A percentile compares a stretch with the other conserved stretches of the same genome.
These are phyloP conservation scores for Tulasnella calospora DNA, from an alignment of 768 basidiomycete genomes.

Conservation along the genomic window DNA sequence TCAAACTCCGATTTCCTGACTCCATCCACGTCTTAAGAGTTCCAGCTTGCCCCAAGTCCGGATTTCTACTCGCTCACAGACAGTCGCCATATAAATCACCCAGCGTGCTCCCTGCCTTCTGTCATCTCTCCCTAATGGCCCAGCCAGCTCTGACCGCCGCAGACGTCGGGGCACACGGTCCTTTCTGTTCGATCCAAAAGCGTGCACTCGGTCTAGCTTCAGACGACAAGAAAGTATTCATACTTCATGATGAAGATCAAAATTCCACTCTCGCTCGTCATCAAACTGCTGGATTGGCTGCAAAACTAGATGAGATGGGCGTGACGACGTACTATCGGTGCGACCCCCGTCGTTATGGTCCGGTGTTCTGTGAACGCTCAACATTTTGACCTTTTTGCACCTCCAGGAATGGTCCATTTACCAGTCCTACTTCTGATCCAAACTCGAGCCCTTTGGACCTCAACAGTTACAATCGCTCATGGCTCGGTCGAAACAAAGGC, in stretches of 20 bases:
- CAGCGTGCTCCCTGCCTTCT: neutral
- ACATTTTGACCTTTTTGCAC: neutral
- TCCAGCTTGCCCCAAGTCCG: too few relatives aligned
- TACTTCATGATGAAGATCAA: conserved; percentile 27
- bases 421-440: neutral
- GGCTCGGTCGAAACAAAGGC: conserved; percentile 13
- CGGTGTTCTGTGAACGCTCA: neutral
- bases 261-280: conserved; percentile 25
- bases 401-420: conserved; percentile 16
- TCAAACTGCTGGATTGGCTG: conserved; percentile 6
- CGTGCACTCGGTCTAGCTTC: conserved; percentile 13
- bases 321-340: conserved; percentile 15
- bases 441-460: neutral
- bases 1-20: too few relatives aligned
- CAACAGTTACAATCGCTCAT: conserved; percentile 5
- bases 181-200: conserved; percentile 13
- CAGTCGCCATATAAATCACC: neutral
- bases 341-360: neutral
- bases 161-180: neutral
- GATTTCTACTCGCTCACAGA: neutral
- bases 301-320: neutral
- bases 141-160: neutral
- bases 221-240: conserved; percentile 27
- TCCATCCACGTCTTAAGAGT: too few relatives aligned
- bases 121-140: neutral